These are phyloP conservation scores for Lichtheimia ramosa DNA, from an alignment of 371 early-diverging fungal species.

Conservation along the genomic window DNA sequence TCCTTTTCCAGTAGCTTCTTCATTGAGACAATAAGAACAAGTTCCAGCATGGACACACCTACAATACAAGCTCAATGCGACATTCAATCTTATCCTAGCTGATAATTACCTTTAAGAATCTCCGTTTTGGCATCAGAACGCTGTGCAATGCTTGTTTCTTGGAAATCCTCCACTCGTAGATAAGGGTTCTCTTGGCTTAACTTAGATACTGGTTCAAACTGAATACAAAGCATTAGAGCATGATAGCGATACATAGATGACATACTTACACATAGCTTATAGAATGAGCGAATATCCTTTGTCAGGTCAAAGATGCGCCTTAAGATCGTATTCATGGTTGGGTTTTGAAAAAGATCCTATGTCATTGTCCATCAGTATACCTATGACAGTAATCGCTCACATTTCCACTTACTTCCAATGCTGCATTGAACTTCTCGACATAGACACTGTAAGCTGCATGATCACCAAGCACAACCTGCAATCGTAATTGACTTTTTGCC, in stretches of 20 bases:
- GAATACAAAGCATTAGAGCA: neutral
- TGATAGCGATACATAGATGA: neutral
- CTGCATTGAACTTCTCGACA: slow-evolving; percentile 29
- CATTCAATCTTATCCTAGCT: neutral
- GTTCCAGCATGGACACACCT: slow-evolving; percentile 78
- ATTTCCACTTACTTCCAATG: slow-evolving; percentile 22
- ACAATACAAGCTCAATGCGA: neutral
- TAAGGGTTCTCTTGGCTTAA: slow-evolving; percentile 45
- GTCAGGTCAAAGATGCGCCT: slow-evolving; percentile 61
- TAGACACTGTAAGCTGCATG: slow-evolving; percentile 11
- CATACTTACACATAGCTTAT: slow-evolving; percentile 58
- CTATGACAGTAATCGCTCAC: neutral
- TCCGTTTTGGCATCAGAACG: slow-evolving; percentile 63
- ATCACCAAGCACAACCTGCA: slow-evolving; percentile 19
- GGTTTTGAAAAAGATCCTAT: slow-evolving; percentile 52
- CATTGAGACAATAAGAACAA: slow-evolving; percentile 80
- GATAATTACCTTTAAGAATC: slow-evolving; percentile 54
- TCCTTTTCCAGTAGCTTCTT: slow-evolving; percentile 68
- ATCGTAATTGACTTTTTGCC: slow-evolving; percentile 44
- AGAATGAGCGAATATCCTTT: slow-evolving; percentile 62
- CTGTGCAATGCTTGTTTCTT: slow-evolving; percentile 46
- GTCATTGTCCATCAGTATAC: neutral
- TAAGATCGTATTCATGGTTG: slow-evolving; percentile 43
- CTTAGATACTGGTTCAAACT: slow-evolving; percentile 63
- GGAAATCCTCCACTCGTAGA: slow-evolving; percentile 40